These are phyloP conservation scores for Trypanosoma cruzi DNA, from an alignment of 208 protist species.

Conservation along the genomic window DNA sequence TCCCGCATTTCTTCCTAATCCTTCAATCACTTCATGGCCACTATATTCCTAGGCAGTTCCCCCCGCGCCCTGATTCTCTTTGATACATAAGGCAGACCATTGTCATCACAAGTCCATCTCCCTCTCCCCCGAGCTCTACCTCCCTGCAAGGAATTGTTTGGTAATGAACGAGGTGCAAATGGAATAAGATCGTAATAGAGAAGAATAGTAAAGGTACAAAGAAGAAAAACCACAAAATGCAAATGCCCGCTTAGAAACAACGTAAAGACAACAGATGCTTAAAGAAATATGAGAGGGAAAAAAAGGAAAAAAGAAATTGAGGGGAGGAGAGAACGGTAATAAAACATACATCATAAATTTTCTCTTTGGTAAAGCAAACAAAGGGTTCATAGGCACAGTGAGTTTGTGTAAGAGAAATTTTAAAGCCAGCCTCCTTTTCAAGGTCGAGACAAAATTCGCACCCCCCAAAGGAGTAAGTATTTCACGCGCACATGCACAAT, in stretches of 20 bases:
- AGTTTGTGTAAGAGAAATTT: neutral
- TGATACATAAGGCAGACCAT: neutral
- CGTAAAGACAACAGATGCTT: neutral
- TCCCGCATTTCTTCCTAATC: too few relatives aligned
- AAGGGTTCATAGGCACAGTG: neutral
- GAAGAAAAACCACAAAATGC: neutral
- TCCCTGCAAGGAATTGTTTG: neutral
- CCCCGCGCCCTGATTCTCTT: neutral
- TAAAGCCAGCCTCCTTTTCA: neutral
- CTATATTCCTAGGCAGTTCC: too few relatives aligned
- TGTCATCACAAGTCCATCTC: too few relatives aligned
- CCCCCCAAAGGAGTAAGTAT: neutral
- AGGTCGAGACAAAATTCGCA: neutral
- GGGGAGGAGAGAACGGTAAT: neutral
- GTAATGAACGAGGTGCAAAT: neutral
- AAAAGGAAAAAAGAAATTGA: neutral
- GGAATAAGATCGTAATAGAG: neutral
- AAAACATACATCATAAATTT: neutral
- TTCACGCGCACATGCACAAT: neutral
- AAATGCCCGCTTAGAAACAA: neutral
- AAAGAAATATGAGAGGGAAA: neutral
- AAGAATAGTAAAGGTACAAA: slow-evolving; percentile 11
- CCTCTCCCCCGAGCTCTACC: neutral
- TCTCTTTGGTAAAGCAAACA: neutral
- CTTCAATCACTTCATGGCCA: too few relatives aligned